Conservation (phyloP, 495 filamentous ascomycete genomes). For the Aspergillus heteromorphus region DNA sequence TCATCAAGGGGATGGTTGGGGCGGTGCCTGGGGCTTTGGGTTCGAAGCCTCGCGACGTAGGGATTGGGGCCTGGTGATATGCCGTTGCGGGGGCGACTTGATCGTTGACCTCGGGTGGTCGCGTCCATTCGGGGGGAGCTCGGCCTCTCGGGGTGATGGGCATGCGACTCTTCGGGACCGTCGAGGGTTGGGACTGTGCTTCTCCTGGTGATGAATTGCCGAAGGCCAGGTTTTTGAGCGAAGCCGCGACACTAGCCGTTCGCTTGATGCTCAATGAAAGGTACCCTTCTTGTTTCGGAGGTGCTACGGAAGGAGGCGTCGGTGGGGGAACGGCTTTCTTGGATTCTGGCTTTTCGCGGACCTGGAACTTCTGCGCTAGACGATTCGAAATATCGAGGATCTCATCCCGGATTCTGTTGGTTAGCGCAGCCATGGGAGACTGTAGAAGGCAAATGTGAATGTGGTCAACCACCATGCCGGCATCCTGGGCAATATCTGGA, state of each 20-base stretch:
- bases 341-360: constrained; percentile 32
- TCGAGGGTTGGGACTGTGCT: constrained; percentile 18
- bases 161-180: constrained; percentile 35
- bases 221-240: constrained; percentile 65
- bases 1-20: constrained; percentile 67
- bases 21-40: constrained; percentile 49
- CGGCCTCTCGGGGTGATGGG: constrained; percentile 51
- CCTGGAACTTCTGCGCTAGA: constrained; percentile 44
- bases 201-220: constrained; percentile 36
- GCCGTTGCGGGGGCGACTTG: constrained; percentile 57
- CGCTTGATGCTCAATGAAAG: constrained; percentile 57
- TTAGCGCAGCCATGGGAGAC: constrained; percentile 65
- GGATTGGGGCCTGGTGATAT: constrained; percentile 71
- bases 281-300: constrained; percentile 59
- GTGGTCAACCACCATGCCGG: constrained; percentile 73
- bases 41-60: constrained; percentile 67
- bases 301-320: constrained; percentile 42
- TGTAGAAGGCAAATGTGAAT: constrained; percentile 71
- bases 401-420: constrained; percentile 70
- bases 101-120: constrained; percentile 76
- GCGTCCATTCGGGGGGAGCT: constrained; percentile 64
- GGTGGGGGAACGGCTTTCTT: constrained; percentile 42
- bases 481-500: constrained; percentile 84
- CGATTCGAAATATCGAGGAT: constrained; percentile 57
- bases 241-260: constrained; percentile 68